These are phyloP conservation scores for Ophiostoma triangulosporum DNA, from an alignment of 2,329 filamentous ascomycete genomes.

Conservation along the genomic window DNA sequence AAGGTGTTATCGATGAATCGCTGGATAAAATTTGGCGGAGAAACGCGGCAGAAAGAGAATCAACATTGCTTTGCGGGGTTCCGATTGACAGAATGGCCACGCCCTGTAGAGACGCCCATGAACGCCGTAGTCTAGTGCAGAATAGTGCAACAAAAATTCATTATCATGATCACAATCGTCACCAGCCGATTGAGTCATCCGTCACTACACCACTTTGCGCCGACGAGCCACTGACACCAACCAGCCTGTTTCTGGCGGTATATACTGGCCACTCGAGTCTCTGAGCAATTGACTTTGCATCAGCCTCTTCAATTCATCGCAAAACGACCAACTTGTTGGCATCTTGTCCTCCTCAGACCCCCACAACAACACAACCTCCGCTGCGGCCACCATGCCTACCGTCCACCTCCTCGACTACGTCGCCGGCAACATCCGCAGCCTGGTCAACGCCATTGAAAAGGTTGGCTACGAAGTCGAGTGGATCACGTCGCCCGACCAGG, in stretches of 20 bases:
- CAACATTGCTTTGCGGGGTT: background rate
- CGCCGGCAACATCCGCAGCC: conserved; percentile 86
- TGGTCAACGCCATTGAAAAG: conserved; percentile 96
- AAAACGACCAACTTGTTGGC: no score
- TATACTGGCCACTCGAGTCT: background rate
- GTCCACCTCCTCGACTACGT: conserved; percentile 80
- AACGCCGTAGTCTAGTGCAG: background rate
- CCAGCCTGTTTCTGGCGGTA: background rate
- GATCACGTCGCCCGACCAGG: conserved; percentile 74
- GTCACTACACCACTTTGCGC: background rate
- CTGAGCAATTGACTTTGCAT: background rate
- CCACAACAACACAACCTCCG: background rate
- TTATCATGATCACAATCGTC: background rate
- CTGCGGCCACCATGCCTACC: conserved; percentile 31
- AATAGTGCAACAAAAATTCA: background rate
- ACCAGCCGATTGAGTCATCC: background rate
- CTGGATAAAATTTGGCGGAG: conserved; percentile 17
- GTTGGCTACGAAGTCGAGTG: conserved; percentile 87
- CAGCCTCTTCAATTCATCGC: background rate
- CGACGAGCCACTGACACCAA: background rate
- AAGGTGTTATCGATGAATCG: background rate
- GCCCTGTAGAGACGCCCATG: background rate
- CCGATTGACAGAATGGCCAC: background rate
- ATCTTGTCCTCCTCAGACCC: background rate
- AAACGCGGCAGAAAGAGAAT: conserved; percentile 16